These are phyloP conservation scores for Lanmaoa pseudosensibilis DNA, from an alignment of 768 basidiomycete species.

Conservation along the genomic window DNA sequence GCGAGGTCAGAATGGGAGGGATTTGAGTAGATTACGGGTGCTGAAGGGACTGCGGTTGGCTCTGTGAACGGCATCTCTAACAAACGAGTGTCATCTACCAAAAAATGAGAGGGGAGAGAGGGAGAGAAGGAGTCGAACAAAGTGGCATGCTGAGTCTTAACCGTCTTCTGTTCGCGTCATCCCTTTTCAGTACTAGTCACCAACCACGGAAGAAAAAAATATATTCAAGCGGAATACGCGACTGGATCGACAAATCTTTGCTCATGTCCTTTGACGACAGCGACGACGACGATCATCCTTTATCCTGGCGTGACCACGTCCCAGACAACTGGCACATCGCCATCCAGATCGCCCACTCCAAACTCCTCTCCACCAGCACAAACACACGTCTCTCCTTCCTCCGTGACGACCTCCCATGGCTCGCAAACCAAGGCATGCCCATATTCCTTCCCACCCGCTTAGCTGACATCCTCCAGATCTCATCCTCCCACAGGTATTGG, in stretches of 20 bases:
- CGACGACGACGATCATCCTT: constrained; percentile 32
- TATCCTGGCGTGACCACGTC: constrained; percentile 55
- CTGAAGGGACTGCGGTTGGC: background rate
- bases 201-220: background rate
- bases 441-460: background rate
- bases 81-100: background rate
- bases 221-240: constrained; percentile 40
- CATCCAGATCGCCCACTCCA: constrained; percentile 51
- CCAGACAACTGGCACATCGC: constrained; percentile 56
- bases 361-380: constrained; percentile 53
- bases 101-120: background rate
- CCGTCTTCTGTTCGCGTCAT: background rate
- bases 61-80: background rate
- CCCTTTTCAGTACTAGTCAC: background rate
- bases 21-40: constrained; percentile 5
- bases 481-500: constrained; percentile 56
- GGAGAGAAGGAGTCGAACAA: no score
- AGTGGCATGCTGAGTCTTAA: no score
- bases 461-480: constrained; percentile 47
- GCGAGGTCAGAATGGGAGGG: constrained; percentile 15
- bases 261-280: constrained; percentile 11
- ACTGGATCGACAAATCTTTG: constrained; percentile 43
- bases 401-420: constrained; percentile 55
- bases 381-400: constrained; percentile 59
- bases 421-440: constrained; percentile 57